Percentiles rank a stretch among this genome's conserved stretches.
Conservation (phyloP, 164 flowering plant genomes). For the Umbilicus rupestris region DNA sequence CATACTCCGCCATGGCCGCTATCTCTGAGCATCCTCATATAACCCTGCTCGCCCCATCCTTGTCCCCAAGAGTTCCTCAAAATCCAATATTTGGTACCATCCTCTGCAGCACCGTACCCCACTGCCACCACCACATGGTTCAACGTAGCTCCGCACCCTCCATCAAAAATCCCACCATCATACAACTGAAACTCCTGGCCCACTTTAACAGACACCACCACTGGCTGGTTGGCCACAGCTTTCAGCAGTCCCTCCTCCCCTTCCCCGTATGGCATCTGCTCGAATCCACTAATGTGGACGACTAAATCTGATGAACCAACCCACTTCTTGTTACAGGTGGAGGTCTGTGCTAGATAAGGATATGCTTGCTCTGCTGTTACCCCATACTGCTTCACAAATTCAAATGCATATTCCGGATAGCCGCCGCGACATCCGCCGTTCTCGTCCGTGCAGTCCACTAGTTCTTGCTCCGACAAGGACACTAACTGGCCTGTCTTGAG, state of each 20-base stretch:
- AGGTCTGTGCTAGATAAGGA: slow-evolving; percentile 16
- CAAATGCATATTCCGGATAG: slow-evolving; percentile 16
- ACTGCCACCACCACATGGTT: slow-evolving; percentile 16
- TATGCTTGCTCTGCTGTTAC: slow-evolving; percentile 16
- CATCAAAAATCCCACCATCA: slow-evolving; percentile 16
- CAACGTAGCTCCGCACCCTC: slow-evolving; percentile 12
- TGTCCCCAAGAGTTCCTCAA: slow-evolving; percentile 23
- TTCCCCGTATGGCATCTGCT: slow-evolving; percentile 13
- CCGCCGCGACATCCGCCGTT: slow-evolving; percentile 13
- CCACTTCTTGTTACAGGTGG: slow-evolving; percentile 12
- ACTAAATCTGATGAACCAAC: not conserved
- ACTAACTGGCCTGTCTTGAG: slow-evolving; percentile 10
- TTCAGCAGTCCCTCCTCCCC: slow-evolving; percentile 18
- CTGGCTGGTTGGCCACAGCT: slow-evolving; percentile 21
- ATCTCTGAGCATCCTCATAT: slow-evolving; percentile 17
- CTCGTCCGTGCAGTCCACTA: slow-evolving; percentile 14
- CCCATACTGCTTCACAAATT: slow-evolving; percentile 6
- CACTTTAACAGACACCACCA: slow-evolving; percentile 15
- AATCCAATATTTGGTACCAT: slow-evolving; percentile 21
- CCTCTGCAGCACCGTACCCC: slow-evolving; percentile 17
- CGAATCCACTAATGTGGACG: slow-evolving; percentile 12
- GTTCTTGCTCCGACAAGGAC: slow-evolving; percentile 17
- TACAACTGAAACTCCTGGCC: slow-evolving; percentile 13
- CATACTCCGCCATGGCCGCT: slow-evolving; percentile 12
- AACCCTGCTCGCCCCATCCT: slow-evolving; percentile 19